Evolutionary conservation across 2,329 filamentous ascomycete species (phyloP).

Genomic region (Talaromyces sp.): DNA sequence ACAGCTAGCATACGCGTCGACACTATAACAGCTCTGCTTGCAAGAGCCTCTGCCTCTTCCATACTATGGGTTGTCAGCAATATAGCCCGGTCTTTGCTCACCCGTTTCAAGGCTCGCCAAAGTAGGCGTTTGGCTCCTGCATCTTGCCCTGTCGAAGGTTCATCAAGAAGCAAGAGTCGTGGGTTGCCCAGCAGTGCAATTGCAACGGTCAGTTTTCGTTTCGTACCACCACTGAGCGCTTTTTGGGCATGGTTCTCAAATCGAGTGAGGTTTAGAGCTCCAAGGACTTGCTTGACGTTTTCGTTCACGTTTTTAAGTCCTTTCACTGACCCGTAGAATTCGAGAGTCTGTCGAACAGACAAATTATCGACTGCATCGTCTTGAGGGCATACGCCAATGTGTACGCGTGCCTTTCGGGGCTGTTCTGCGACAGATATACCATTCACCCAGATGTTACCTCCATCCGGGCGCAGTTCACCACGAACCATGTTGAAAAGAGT

Average conservation of each 20-base stretch:
- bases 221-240: slow-evolving; percentile 83
- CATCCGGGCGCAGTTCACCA: slow-evolving; percentile 74
- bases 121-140: slow-evolving; percentile 86
- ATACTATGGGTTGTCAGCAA: slow-evolving; percentile 89
- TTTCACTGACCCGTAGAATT: slow-evolving; percentile 80
- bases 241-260: slow-evolving; percentile 71
- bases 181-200: slow-evolving; percentile 93
- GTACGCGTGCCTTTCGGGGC: slow-evolving; percentile 64
- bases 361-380: slow-evolving; percentile 84
- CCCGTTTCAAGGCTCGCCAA: slow-evolving; percentile 76
- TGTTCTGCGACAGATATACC: slow-evolving; percentile 67
- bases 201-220: slow-evolving; percentile 82
- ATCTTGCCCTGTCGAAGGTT: slow-evolving; percentile 83
- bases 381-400: slow-evolving; percentile 88
- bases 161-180: slow-evolving; percentile 78
- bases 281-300: slow-evolving; percentile 73
- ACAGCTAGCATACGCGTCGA: slow-evolving; percentile 79
- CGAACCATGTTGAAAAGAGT: slow-evolving; percentile 85
- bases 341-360: slow-evolving; percentile 80
- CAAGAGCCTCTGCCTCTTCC: slow-evolving; percentile 90
- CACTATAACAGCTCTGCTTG: slow-evolving; percentile 78
- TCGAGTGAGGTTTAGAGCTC: slow-evolving; percentile 68
- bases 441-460: slow-evolving; percentile 79
- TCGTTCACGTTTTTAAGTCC: slow-evolving; percentile 70
- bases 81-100: slow-evolving; percentile 72